A percentile compares a stretch with the other conserved stretches of the same genome.
Evolutionary conservation across 192 early-diverging fungal genomes (phyloP).

Genomic region (Chytriomyces hyalinus): DNA sequence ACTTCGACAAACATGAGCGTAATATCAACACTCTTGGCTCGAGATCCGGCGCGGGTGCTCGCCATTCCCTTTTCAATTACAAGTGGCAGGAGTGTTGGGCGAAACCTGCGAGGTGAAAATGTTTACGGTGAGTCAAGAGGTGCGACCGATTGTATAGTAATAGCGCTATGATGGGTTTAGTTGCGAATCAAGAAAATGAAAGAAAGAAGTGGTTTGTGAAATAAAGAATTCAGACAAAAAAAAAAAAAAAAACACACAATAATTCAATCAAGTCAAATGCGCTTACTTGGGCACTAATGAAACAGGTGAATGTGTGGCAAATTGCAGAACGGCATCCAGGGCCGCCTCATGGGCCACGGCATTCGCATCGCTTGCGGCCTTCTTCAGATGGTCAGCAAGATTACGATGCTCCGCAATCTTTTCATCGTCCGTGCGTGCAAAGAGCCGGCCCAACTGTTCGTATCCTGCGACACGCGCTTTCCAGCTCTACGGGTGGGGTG

Average conservation of each 20-base stretch:
- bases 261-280: not conserved
- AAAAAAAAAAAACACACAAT: not conserved
- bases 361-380: slow-evolving; percentile 86
- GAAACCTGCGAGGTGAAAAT: slow-evolving; percentile 50
- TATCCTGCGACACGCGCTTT: slow-evolving; percentile 89
- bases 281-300: slow-evolving; percentile 65
- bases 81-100: slow-evolving; percentile 72
- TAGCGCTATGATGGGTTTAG: no score
- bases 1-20: slow-evolving; percentile 88
- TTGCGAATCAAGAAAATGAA: no score
- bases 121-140: not conserved
- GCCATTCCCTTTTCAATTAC: slow-evolving; percentile 88
- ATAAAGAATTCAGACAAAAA: not conserved
- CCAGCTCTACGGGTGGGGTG: slow-evolving; percentile 70
- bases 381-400: slow-evolving; percentile 75
- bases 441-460: slow-evolving; percentile 74
- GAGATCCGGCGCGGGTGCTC: slow-evolving; percentile 80
- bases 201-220: no score
- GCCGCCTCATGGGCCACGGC: slow-evolving; percentile 90
- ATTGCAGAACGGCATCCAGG: slow-evolving; percentile 74
- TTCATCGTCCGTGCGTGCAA: slow-evolving; percentile 68
- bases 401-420: slow-evolving; percentile 69
- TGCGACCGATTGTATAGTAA: no score
- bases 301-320: slow-evolving; percentile 77
- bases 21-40: slow-evolving; percentile 76